phyloP scores from a whole-genome alignment of 83 land plant species.

The Thuja plicata region DNA sequence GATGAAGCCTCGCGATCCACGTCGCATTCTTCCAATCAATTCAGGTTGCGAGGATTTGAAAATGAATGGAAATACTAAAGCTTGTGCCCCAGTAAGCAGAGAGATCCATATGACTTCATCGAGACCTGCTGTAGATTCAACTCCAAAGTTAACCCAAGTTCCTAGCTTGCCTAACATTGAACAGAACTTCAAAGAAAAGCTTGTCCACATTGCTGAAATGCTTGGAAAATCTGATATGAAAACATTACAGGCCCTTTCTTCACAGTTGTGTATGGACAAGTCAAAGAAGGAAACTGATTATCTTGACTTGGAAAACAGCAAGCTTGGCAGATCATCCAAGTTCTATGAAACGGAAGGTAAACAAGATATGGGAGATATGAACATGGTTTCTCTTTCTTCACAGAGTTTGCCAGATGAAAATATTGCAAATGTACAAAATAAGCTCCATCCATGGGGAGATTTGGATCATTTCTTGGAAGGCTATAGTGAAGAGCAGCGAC shows the following conservation, averaged over 20 bases:
- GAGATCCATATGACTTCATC: conserved; percentile 14
- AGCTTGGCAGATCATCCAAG: not conserved
- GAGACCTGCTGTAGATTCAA: conserved; percentile 8
- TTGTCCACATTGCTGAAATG: conserved; percentile 33
- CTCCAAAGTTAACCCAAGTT: conserved; percentile 13
- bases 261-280: not conserved
- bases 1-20: conserved; percentile 93
- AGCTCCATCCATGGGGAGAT: conserved; percentile 59
- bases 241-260: conserved; percentile 1
- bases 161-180: conserved; percentile 27
- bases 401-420: conserved; percentile 16
- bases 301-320: not conserved
- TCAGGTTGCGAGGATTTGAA: conserved; percentile 31
- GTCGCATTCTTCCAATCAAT: conserved; percentile 57
- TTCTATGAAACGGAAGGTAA: not conserved
- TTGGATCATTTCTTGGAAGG: conserved; percentile 75
- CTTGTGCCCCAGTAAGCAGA: not conserved
- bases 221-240: conserved; percentile 11
- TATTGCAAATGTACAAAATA: conserved; percentile 14
- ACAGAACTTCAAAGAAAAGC: conserved; percentile 32
- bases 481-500: conserved; percentile 72
- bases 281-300: not conserved
- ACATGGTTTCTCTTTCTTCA: not conserved
- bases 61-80: conserved; percentile 5
- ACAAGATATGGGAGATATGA: not conserved